Percentiles rank a stretch among this genome's conserved stretches.
Evolutionary conservation across 192 early-diverging fungal genomes (phyloP).

Genomic region (Linnemannia zychae): DNA sequence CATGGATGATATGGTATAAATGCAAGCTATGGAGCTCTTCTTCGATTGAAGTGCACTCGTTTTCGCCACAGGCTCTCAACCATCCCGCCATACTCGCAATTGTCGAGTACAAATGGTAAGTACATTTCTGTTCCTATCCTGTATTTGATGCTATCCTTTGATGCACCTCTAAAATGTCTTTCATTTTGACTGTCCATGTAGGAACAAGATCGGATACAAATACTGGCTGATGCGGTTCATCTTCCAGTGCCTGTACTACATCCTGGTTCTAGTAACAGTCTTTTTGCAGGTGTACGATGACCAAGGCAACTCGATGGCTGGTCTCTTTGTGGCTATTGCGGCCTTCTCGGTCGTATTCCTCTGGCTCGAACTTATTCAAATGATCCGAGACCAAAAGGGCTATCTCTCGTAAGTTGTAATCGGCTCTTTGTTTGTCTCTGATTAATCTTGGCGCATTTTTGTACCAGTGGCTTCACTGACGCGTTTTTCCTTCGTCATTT

Average conservation of each 20-base stretch:
- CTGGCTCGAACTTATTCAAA: conserved; percentile 36
- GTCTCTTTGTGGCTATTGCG: conserved; percentile 28
- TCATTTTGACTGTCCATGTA: neutral
- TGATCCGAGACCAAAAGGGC: neutral
- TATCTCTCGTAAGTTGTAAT: neutral
- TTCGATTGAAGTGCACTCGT: conserved; percentile 18
- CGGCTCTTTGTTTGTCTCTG: neutral
- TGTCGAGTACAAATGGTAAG: conserved; percentile 45
- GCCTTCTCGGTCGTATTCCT: conserved; percentile 18
- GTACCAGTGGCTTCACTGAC: neutral
- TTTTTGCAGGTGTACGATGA: conserved; percentile 30
- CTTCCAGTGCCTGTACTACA: conserved; percentile 22
- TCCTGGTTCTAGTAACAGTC: conserved; percentile 8
- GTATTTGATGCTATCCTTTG: neutral
- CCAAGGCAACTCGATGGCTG: neutral
- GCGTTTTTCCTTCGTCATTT: neutral
- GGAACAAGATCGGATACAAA: conserved; percentile 38
- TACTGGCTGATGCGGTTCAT: conserved; percentile 39
- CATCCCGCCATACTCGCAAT: conserved; percentile 30
- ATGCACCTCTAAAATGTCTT: neutral
- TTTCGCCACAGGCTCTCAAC: conserved; percentile 16
- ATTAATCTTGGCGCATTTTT: neutral
- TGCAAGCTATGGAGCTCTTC: neutral
- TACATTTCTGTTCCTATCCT: neutral
- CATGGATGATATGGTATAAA: conserved; percentile 4